A percentile compares a stretch with the other conserved stretches of the same genome.
phyloP scores from a whole-genome alignment of 2,329 filamentous ascomycete species.

The Aspergillus sp. region DNA sequence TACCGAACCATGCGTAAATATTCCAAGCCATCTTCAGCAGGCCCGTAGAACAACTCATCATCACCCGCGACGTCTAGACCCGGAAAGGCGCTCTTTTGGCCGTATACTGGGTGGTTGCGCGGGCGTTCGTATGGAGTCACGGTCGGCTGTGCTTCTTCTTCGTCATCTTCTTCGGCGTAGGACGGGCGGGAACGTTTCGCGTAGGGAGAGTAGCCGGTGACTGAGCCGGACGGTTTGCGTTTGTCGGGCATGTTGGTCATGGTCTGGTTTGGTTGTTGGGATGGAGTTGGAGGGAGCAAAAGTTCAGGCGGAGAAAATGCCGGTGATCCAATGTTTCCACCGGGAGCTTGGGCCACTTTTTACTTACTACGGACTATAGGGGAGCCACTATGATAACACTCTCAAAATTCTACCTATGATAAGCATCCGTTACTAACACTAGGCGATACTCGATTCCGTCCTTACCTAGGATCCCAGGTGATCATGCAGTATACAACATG shows the following conservation, averaged over 20 bases:
- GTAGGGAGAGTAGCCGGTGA: conserved; percentile 19
- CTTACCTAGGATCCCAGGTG: too few species aligned
- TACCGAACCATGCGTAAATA: conserved; percentile 74
- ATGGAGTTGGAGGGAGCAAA: neutral
- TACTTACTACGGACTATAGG: too few species aligned
- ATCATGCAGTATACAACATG: too few species aligned
- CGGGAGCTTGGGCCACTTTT: conserved; percentile 30
- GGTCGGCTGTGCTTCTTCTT: conserved; percentile 22
- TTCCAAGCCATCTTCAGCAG: conserved; percentile 67
- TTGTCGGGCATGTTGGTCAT: conserved; percentile 36
- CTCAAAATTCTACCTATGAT: too few species aligned
- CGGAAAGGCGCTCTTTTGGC: conserved; percentile 72
- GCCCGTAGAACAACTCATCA: conserved; percentile 67
- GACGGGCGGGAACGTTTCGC: conserved; percentile 36
- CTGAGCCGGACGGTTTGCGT: conserved; percentile 30
- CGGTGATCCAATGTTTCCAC: conserved; percentile 3
- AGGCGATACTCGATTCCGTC: too few species aligned
- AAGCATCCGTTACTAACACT: too few species aligned
- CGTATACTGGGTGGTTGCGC: conserved; percentile 64
- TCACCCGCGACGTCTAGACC: conserved; percentile 52
- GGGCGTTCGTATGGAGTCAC: conserved; percentile 39
- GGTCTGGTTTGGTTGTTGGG: neutral
- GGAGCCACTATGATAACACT: too few species aligned
- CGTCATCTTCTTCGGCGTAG: conserved; percentile 33
- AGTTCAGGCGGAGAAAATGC: conserved; percentile 17